A percentile compares a stretch with the other conserved stretches of the same genome.
Conservation (phyloP, 495 filamentous ascomycete genomes). For the Entonaema liquescens region DNA sequence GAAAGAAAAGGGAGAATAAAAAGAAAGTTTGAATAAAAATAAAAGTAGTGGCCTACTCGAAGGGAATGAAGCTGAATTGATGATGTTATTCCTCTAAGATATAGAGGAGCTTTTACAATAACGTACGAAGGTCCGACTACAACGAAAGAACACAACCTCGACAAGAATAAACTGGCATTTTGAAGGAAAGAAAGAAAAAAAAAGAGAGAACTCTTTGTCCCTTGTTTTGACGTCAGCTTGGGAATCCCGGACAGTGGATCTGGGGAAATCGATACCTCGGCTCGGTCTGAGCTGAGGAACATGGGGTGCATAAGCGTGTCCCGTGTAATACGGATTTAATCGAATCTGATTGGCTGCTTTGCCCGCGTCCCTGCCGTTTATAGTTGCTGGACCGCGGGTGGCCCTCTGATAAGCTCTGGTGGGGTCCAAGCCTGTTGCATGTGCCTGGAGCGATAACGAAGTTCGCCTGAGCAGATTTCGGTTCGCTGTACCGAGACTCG, state of each 20-base stretch:
- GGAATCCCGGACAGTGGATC: slow-evolving; percentile 17
- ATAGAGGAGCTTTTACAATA: not conserved
- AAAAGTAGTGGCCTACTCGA: not conserved
- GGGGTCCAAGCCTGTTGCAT: not conserved
- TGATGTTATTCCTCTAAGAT: not conserved
- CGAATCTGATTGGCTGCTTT: slow-evolving; percentile 25
- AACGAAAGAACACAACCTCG: not conserved
- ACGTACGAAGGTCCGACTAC: not conserved
- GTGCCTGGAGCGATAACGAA: not conserved
- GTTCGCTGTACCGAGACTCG: no score
- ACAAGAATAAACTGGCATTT: slow-evolving; percentile 12
- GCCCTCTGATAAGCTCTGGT: slow-evolving; percentile 1
- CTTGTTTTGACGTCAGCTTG: slow-evolving; percentile 16
- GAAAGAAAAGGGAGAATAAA: not conserved
- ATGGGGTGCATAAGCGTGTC: not conserved
- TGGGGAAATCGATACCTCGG: slow-evolving; percentile 29
- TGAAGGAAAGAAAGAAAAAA: not conserved
- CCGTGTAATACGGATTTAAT: slow-evolving; percentile 20
- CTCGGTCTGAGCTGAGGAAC: slow-evolving; percentile 2
- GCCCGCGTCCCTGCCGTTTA: slow-evolving; percentile 3
- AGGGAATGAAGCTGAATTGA: not conserved
- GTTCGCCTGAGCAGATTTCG: no score
- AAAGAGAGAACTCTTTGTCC: not conserved
- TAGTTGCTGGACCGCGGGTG: not conserved
- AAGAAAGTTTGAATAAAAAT: not conserved